phyloP scores from a whole-genome alignment of 169 alveolate genomes.

The Plasmodium gaboni region DNA sequence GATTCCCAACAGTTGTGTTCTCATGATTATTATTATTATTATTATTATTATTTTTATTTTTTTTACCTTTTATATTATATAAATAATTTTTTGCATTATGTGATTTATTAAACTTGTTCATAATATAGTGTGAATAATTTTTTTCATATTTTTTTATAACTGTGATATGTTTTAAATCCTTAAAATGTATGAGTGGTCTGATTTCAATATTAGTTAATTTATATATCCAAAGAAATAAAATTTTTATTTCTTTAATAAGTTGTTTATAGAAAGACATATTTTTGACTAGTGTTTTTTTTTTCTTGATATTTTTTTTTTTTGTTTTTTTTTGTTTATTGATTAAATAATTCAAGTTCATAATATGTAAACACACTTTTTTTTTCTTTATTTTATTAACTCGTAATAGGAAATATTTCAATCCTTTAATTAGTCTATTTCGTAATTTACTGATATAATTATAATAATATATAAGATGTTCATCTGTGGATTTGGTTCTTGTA shows the following conservation, averaged over 20 bases:
- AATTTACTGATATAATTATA: constrained; percentile 60
- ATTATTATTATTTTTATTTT: background rate
- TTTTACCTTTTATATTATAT: background rate
- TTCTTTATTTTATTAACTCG: constrained; percentile 51
- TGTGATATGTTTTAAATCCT: constrained; percentile 47
- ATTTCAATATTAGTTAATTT: constrained; percentile 66
- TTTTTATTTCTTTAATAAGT: constrained; percentile 50
- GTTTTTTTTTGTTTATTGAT: constrained; percentile 19
- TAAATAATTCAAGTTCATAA: constrained; percentile 14
- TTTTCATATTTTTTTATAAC: constrained; percentile 34
- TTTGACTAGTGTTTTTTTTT: constrained; percentile 2
- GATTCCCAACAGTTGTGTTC: background rate
- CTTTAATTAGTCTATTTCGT: constrained; percentile 37
- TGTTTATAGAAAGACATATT: constrained; percentile 59
- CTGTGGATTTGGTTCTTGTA: constrained; percentile 69
- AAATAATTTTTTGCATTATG: background rate
- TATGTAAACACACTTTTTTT: constrained; percentile 12
- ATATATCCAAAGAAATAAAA: constrained; percentile 67
- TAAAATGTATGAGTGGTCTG: constrained; percentile 50
- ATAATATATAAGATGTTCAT: constrained; percentile 59
- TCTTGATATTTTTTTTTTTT: constrained; percentile 24
- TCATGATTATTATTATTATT: background rate
- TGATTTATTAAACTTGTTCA: background rate
- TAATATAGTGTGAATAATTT: constrained; percentile 32
- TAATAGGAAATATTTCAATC: constrained; percentile 25